Base-by-base conservation (phyloP, 1,139 yeast genomes). In the Zygoascus sp. region DNA sequence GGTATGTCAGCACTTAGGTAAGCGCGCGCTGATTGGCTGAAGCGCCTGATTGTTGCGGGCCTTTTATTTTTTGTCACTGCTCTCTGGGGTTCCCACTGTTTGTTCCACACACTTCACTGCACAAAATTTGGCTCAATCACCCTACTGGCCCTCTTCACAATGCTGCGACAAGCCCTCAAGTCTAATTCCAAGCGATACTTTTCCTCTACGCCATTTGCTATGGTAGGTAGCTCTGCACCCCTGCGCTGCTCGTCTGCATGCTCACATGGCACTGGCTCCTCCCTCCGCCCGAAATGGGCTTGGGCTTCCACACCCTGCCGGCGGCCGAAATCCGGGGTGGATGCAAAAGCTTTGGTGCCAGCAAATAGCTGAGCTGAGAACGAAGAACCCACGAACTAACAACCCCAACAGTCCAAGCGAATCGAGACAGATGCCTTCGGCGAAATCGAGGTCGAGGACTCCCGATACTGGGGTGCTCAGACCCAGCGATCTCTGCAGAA, bases 391-490 rank as follows among this genome's bases (percentile, higher is more conserved):
- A 25, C n/a, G n/a, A 10, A 25, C 9, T n/a, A 25, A n/a, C 9
- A 10, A 25, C 7, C n/a, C 28, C 28, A 25, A n/a, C n/a, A 30
- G 34, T 30, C 34, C 34, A 30, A 65, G 59, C 82, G 97, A 74
- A 78, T 78, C 51, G 98, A 92, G 69, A 78, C 89, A 50, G 98
- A 92, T 69, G 97, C 97, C 45, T 92, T 92, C 64, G 98, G 98
- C 58, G 96, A 87, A 64, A 84, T 92, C 61, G 86, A 86, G 63
- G 97, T 90, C 45, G 95, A 89, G 50, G 72, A 78, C 52, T 76
- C 84, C 63, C 82, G 80, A 65, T 90, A 90, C 75, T 90, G 96
- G 87, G 97, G 98, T 52, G 97, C 98, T 38, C 98, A 92, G 73
- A 92, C 98, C 51, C 97, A 94, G 68, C 80, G 74, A 48, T 71